phyloP scores from a whole-genome alignment of 2,329 filamentous ascomycete species.

The Macrophomina tecta region DNA sequence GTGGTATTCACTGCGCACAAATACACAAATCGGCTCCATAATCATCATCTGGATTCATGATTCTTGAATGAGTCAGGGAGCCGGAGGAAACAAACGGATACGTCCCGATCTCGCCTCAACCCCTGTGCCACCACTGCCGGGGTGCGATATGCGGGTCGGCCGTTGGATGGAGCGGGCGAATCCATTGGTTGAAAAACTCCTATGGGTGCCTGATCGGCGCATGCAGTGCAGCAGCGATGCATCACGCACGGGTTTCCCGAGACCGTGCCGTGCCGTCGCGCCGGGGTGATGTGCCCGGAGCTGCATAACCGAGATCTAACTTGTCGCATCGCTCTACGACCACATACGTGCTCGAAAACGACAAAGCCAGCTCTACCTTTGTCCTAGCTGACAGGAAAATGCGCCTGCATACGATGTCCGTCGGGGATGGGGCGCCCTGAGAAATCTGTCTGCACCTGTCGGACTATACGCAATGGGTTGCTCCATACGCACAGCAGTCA shows the following conservation, averaged over 20 bases:
- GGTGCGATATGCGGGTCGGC: not conserved
- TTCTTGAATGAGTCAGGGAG: no score
- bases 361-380: not conserved
- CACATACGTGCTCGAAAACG: not conserved
- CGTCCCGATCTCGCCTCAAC: not conserved
- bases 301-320: slow-evolving; percentile 24
- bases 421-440: no score
- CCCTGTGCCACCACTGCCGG: no score
- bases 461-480: no score
- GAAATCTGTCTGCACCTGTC: no score
- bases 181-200: not conserved
- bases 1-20: no score
- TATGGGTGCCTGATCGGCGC: slow-evolving; percentile 3
- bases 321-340: slow-evolving; percentile 3
- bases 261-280: not conserved
- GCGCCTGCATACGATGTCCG: no score
- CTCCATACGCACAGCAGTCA: no score
- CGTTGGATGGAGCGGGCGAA: not conserved
- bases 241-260: not conserved
- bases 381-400: no score
- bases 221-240: not conserved
- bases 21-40: no score
- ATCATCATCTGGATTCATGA: no score
- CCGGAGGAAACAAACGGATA: no score
- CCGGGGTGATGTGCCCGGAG: not conserved